Base-by-base conservation (phyloP, 805 yeast species). In the Kuraishia hungarica region DNA sequence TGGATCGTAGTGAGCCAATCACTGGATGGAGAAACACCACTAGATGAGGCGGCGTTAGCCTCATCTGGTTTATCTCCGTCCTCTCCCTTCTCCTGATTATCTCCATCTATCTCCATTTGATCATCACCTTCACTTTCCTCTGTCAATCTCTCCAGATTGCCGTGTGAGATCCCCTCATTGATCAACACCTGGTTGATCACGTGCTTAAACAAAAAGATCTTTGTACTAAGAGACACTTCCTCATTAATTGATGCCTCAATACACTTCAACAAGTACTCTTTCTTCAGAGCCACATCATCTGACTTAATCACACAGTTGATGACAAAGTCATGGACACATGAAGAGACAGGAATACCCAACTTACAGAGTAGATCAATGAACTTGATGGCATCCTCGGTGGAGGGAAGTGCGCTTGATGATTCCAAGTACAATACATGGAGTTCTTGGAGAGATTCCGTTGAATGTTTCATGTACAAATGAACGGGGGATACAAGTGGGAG, bases 381-480 rank as follows among this genome's bases (percentile, higher is more conserved):
- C 2, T 70, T 65, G n/a, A 80, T 63, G 0, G 75, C 68, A 17
- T 67, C 62, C 17, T 72, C 74, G 51, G 67, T 64, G 43, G 58
- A 53, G 1, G 53, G 49, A 5, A 54, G 55, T 11, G 54, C 55
- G 15, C 52, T 56, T 48, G 67, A 26, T 24, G 49, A 59, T 13
- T 69, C 60, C 51, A 78, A 64, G 59, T 69, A 74, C 3, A 56
- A 55, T 6, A 81, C 72, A 55, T 78, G 78, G 0, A 82, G 56
- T 0, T 54, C 51, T 65, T 89, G 93, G 51, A 89, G 73, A 54
- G 79, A 83, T 23, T 77, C 77, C 24, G 87, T 71, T 0, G 94
- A 83, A 63, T 87, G 91, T 39, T 80, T 85, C 2, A 89, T 75
- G 64, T 87, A 89, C 64, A 91, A 79, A 57, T 85, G 89, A 20